Percentiles rank a stretch among this genome's conserved stretches.
These are phyloP conservation scores for Termitomyces sp. DNA, from an alignment of 768 basidiomycete species.

Conservation along the genomic window DNA sequence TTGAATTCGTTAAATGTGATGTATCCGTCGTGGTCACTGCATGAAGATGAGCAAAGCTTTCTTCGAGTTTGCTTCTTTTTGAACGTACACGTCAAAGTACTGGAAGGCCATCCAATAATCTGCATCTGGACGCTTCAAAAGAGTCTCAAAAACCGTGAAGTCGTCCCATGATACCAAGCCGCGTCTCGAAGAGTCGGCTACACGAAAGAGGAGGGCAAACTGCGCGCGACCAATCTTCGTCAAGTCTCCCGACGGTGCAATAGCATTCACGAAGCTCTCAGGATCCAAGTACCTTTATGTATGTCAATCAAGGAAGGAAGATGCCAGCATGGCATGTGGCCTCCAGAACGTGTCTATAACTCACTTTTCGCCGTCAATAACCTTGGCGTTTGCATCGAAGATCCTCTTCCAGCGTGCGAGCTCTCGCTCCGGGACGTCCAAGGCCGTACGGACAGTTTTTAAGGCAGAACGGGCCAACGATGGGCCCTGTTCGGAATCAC, in stretches of 20 bases:
- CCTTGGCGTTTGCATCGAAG: constrained; percentile 81
- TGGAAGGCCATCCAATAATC: constrained; percentile 97
- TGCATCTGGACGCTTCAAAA: constrained; percentile 90
- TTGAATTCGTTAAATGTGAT: constrained; percentile 97
- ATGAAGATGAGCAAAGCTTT: constrained; percentile 7
- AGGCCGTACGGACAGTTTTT: constrained; percentile 59
- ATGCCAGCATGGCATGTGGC: constrained; percentile 8
- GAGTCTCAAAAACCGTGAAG: constrained; percentile 91
- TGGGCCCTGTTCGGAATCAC: constrained; percentile 44
- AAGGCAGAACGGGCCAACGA: constrained; percentile 51
- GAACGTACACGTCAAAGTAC: constrained; percentile 86
- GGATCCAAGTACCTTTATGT: constrained; percentile 71
- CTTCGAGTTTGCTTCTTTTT: not conserved
- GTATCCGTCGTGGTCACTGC: constrained; percentile 83
- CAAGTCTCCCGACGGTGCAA: constrained; percentile 83
- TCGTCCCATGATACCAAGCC: constrained; percentile 91
- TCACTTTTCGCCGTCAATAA: constrained; percentile 78
- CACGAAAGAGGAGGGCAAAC: constrained; percentile 85
- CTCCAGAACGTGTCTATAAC: constrained; percentile 21
- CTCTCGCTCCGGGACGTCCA: constrained; percentile 75
- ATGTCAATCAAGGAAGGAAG: constrained; percentile 8
- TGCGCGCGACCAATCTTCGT: constrained; percentile 83
- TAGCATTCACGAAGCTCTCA: constrained; percentile 91
- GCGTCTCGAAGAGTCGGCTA: constrained; percentile 74
- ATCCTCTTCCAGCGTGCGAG: constrained; percentile 83